phyloP scores from a whole-genome alignment of 257 asterid species.

The Nemophila menziesii region DNA sequence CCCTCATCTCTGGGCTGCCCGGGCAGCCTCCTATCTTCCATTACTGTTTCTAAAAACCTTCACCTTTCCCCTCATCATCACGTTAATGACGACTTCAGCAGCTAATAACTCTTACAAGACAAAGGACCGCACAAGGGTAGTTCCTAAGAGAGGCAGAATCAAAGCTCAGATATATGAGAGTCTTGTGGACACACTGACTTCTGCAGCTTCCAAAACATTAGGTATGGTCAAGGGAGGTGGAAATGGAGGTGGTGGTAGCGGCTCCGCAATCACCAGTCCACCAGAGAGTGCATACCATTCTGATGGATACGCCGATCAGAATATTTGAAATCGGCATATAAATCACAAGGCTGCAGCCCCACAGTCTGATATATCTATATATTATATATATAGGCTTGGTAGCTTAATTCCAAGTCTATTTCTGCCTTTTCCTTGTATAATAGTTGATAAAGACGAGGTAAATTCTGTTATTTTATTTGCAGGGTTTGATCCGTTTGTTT shows the following conservation, averaged over 20 bases:
- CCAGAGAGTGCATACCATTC: slow-evolving; percentile 12
- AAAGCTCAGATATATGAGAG: slow-evolving; percentile 46
- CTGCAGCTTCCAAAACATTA: slow-evolving; percentile 19
- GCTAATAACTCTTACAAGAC: neutral
- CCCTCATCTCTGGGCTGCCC: too few relatives aligned
- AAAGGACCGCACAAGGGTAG: slow-evolving; percentile 2
- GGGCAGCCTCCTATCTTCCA: too few relatives aligned
- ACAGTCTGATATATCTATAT: neutral
- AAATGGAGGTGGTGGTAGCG: slow-evolving; percentile 3
- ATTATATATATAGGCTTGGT: neutral
- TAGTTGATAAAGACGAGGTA: slow-evolving; percentile 6
- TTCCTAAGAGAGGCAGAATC: slow-evolving; percentile 41
- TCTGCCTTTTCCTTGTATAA: slow-evolving; percentile 7
- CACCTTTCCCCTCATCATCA: too few relatives aligned
- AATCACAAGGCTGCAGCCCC: neutral
- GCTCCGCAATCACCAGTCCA: slow-evolving; percentile 25
- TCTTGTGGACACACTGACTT: slow-evolving; percentile 23
- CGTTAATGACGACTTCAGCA: neutral
- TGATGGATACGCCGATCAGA: slow-evolving; percentile 6
- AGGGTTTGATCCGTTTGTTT: neutral
- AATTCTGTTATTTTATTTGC: slow-evolving; percentile 8
- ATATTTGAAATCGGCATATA: slow-evolving; percentile 3
- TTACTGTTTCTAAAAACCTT: too few relatives aligned
- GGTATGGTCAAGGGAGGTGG: slow-evolving; percentile 9
- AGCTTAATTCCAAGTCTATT: neutral